phyloP scores from a whole-genome alignment of 148 eudicot genomes.

The Nepenthes gracilis region DNA sequence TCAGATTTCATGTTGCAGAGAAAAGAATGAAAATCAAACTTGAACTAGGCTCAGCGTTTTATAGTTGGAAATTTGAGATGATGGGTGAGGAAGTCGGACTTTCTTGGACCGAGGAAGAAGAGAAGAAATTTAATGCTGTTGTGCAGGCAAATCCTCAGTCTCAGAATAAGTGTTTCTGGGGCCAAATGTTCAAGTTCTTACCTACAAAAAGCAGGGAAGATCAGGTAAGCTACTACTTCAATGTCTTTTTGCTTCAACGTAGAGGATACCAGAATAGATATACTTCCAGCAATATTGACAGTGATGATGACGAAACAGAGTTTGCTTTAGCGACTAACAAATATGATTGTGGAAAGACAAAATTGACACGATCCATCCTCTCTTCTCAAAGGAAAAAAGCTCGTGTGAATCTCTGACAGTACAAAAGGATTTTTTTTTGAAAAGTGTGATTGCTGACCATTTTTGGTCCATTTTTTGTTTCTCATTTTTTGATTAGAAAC shows the following conservation, averaged over 20 bases:
- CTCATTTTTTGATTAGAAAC: no score
- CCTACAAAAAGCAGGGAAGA: conserved; percentile 39
- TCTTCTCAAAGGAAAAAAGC: conserved; percentile 12
- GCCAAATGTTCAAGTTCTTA: conserved; percentile 28
- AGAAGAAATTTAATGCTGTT: conserved; percentile 31
- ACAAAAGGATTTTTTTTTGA: no score
- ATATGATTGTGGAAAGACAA: background rate
- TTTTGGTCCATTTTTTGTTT: no score
- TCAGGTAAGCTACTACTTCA: conserved; percentile 73
- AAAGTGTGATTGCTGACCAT: no score
- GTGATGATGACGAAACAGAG: conserved; percentile 78
- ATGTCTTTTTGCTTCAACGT: conserved; percentile 60
- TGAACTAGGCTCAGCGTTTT: conserved; percentile 60
- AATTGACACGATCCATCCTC: conserved; percentile 36
- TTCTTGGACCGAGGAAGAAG: conserved; percentile 62
- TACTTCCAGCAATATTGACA: conserved; percentile 35
- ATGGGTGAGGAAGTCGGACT: conserved; percentile 72
- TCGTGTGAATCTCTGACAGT: no score
- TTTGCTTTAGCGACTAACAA: background rate
- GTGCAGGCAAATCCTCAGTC: conserved; percentile 51
- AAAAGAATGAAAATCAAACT: conserved; percentile 43
- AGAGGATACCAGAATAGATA: conserved; percentile 63
- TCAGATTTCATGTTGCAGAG: conserved; percentile 50
- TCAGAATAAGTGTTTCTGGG: conserved; percentile 44
- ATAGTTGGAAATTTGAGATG: conserved; percentile 47